Percentiles rank a stretch among this genome's conserved stretches.
phyloP scores from a whole-genome alignment of 2,329 filamentous ascomycete genomes.

The Capronia epimyces region DNA sequence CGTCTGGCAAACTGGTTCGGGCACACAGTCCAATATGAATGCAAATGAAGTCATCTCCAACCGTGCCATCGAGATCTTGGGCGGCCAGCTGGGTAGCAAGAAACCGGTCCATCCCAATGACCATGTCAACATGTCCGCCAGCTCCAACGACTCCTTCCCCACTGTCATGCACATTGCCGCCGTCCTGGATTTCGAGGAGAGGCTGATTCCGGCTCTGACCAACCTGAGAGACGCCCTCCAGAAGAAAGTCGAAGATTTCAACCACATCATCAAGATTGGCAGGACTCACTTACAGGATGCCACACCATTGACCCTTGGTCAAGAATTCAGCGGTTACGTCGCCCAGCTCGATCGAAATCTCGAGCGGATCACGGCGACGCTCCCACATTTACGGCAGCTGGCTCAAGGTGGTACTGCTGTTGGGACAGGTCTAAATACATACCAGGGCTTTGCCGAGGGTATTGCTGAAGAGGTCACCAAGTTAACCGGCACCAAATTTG shows the following conservation, averaged over 20 bases:
- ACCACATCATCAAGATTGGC: slow-evolving; percentile 97
- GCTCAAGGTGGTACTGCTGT: slow-evolving; percentile 96
- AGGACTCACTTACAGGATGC: slow-evolving; percentile 96
- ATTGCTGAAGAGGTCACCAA: slow-evolving; percentile 86
- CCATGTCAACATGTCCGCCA: slow-evolving; percentile 98
- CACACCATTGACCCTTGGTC: slow-evolving; percentile 87
- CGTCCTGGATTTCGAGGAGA: slow-evolving; percentile 83
- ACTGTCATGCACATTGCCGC: slow-evolving; percentile 99
- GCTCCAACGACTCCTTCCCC: slow-evolving; percentile 98
- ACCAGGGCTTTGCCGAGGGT: slow-evolving; percentile 88
- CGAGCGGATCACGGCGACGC: slow-evolving; percentile 72
- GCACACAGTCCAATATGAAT: slow-evolving; percentile 99
- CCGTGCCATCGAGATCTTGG: slow-evolving; percentile 95
- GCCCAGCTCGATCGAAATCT: slow-evolving; percentile 89
- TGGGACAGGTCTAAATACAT: slow-evolving; percentile 96
- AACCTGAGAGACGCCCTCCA: slow-evolving; percentile 79
- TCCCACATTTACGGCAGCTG: slow-evolving; percentile 78
- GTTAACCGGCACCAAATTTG: slow-evolving; percentile 88
- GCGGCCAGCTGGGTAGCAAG: slow-evolving; percentile 90
- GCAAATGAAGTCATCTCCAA: slow-evolving; percentile 99
- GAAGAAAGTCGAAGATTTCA: slow-evolving; percentile 81
- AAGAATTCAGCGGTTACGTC: slow-evolving; percentile 97
- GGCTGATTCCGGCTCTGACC: slow-evolving; percentile 74
- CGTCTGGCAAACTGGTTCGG: slow-evolving; percentile 98
- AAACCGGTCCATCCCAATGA: slow-evolving; percentile 99